Base-by-base conservation (phyloP, 768 basidiomycete genomes). In the Amanita fuliginea region DNA sequence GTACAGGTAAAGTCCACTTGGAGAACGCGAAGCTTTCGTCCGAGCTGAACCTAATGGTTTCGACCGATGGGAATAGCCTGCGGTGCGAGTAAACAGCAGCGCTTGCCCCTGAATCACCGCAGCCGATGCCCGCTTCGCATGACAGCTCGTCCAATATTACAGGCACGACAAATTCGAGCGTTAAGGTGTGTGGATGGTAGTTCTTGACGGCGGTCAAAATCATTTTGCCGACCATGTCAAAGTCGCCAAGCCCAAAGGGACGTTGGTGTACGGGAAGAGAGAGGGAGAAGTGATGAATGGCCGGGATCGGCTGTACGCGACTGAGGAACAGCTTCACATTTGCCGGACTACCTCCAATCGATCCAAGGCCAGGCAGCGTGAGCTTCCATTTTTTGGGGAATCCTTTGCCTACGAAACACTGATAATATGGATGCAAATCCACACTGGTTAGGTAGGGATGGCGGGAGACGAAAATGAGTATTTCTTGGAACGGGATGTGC, bases 381-480 rank as follows among this genome's bases (percentile, higher is more conserved):
- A 19, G 46, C 34, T 52, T 51, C 22, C 46, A 53, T 39, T 42
- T 51, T 32, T 48, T 26, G 9, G 34, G 36, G 10, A 51, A 36
- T 11, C 18, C 13, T 49, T 42, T 39, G 47, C 24, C 36, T 9
- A 30, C 37, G 10, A 50, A 42, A 28, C 51, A 48, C 18, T 16
- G 44, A 5, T 55, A 53, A 18, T 57, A 51, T 26, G 55, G 53
- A 44, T 57, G 57, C 2, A 62, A 39, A 24, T 53, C 45, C 36
- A 64, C 50, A 5, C 37, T 53, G 33, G 46, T 46, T 18, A 64
- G 57, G 3, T 47, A 53, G 3, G 56, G 55, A 51, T 64, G 63
- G 39, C 63, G 60, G 2, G 32, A 51, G n/a, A 62, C 51, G 42
- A 64, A 64, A 40, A 30, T 10, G 35, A 59, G 19, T 30, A 64